Conservation (phyloP, 2,329 filamentous ascomycete genomes). For the Didymella glomerata region DNA sequence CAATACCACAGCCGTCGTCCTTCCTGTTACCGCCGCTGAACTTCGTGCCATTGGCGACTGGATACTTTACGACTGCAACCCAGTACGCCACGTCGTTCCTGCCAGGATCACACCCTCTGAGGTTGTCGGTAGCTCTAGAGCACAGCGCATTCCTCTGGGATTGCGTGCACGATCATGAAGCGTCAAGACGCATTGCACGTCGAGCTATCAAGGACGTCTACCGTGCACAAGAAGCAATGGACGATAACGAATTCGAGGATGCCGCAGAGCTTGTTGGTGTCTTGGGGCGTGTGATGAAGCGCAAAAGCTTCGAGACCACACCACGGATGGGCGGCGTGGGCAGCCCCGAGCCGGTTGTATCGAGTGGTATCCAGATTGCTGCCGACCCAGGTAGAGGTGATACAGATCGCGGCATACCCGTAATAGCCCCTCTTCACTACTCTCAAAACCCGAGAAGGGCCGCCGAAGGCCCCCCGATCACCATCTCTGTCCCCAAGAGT, state of each 20-base stretch:
- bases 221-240: slow-evolving; percentile 88
- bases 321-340: slow-evolving; percentile 44
- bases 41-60: slow-evolving; percentile 82
- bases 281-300: slow-evolving; percentile 86
- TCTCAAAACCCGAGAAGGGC: slow-evolving; percentile 37
- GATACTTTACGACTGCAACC: slow-evolving; percentile 81
- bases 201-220: slow-evolving; percentile 90
- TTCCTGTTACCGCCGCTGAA: slow-evolving; percentile 83
- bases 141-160: slow-evolving; percentile 94
- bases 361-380: slow-evolving; percentile 22
- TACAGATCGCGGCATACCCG: slow-evolving; percentile 23
- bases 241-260: slow-evolving; percentile 94
- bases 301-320: slow-evolving; percentile 56
- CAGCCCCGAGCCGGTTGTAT: slow-evolving; percentile 41
- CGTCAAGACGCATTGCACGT: slow-evolving; percentile 78
- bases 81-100: slow-evolving; percentile 77
- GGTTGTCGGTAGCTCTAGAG: slow-evolving; percentile 89
- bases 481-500: slow-evolving; percentile 30
- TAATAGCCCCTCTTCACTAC: slow-evolving; percentile 30
- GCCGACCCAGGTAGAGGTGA: slow-evolving; percentile 14
- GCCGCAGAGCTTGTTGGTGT: slow-evolving; percentile 87
- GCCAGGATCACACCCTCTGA: slow-evolving; percentile 87
- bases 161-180: slow-evolving; percentile 82
- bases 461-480: slow-evolving; percentile 39
- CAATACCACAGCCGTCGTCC: slow-evolving; percentile 61